Percentiles rank a stretch among this genome's conserved stretches.
Evolutionary conservation across 129 eudicot species (phyloP).

Genomic region (Flaveria brownii): DNA sequence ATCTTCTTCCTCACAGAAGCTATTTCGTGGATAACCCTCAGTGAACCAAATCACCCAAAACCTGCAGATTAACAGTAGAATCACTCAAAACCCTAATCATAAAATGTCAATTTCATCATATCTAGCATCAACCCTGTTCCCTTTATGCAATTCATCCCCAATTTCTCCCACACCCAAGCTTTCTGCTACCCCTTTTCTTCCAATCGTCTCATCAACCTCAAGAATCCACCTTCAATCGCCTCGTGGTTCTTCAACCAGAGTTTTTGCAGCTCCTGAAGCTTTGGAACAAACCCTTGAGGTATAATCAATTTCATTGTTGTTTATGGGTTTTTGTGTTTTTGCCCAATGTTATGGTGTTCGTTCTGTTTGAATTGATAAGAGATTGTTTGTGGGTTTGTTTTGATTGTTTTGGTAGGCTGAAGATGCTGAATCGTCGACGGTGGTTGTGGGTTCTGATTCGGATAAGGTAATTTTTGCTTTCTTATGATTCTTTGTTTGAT

Average conservation of each 20-base stretch:
- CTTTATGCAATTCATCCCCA: constrained; percentile 53
- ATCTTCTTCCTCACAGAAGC: constrained; percentile 16
- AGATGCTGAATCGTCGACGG: constrained; percentile 31
- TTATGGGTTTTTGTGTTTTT: neutral
- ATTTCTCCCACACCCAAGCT: constrained; percentile 47
- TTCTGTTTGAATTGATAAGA: constrained; percentile 10
- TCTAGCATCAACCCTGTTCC: constrained; percentile 46
- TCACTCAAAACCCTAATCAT: neutral
- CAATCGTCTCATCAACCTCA: constrained; percentile 25
- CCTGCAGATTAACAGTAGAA: neutral
- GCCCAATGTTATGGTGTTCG: neutral
- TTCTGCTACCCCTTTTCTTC: constrained; percentile 35
- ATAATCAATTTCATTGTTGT: neutral
- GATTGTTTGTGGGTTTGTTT: neutral
- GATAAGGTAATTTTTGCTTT: constrained; percentile 32
- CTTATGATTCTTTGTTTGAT: neutral
- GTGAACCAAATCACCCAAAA: neutral
- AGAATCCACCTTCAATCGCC: constrained; percentile 34
- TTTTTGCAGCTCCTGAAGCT: constrained; percentile 58
- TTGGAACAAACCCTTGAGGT: constrained; percentile 48
- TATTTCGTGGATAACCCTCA: constrained; percentile 36
- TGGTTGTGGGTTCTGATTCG: constrained; percentile 26
- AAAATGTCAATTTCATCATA: constrained; percentile 69
- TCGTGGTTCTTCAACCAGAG: constrained; percentile 34
- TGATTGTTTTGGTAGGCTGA: constrained; percentile 18